Evolutionary conservation across 1,284 basidiomycete genomes (phyloP), one percentile per base, ranked within the genome.

Genomic region (Porodaedalea pini): DNA sequence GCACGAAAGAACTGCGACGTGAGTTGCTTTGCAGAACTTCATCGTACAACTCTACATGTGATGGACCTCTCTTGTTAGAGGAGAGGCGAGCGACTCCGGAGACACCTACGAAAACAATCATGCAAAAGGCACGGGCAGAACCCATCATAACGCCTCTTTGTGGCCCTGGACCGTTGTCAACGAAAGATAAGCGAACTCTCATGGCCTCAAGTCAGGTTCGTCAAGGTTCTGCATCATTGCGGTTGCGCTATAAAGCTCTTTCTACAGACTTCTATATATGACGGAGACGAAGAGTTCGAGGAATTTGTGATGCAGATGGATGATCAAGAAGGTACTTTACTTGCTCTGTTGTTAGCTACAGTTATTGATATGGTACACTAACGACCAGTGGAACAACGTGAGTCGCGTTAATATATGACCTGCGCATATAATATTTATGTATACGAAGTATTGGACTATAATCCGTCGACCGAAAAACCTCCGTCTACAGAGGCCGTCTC

Each of bases 221-320:
- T 57, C 23, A 23, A 11, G 4, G 3, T 17, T 23, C 31, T n/a
- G 7, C 34, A 34, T 21, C 34, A 19, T 40, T 27, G 37, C 15
- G 1, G 3, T 17, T 6, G 13, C 8, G 11, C 19, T n/a, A 25
- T 45, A 6, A 17, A 15, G 29, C 5, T 43, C 23, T 29, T 2
- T 31, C 25, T 10, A 4, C 13, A 47, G 47, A 19, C 7, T 8
- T 44, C 44, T 19, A 2, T 56, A 51, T 34, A 47, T 31, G 48
- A 51, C 3, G 53, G 49, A 10, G 58, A 59, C 41, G 49, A 59
- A 8, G 48, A 59, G 15, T 56, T 54, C 34, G 44, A 31, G 21
- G 58, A 55, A 8, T 19, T 50, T 6, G 7, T 41, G 29, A 31
- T 21, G 27, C 51, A 52, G 19, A 29, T 40, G 19, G 52, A 58